Percentiles rank a stretch among this genome's conserved stretches.
phyloP scores from a whole-genome alignment of 768 basidiomycete species.

The Termitomyces sp. region DNA sequence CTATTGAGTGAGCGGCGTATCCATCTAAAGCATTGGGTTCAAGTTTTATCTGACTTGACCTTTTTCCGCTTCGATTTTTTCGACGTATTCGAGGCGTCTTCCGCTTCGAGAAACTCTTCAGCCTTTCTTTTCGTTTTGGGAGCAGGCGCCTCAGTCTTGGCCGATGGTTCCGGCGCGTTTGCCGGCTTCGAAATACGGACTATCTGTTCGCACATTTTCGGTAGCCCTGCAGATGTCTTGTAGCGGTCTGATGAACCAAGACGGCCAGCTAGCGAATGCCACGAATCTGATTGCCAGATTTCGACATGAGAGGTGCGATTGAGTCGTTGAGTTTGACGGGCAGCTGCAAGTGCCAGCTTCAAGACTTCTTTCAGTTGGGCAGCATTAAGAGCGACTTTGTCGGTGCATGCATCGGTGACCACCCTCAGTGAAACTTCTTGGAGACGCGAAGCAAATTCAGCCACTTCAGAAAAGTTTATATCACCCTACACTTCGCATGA shows the following conservation, averaged over 20 bases:
- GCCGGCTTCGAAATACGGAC: slow-evolving; percentile 17
- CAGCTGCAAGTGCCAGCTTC: slow-evolving; percentile 58
- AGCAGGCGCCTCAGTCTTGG: slow-evolving; percentile 10
- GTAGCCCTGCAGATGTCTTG: slow-evolving; percentile 55
- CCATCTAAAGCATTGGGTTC: neutral
- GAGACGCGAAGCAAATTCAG: slow-evolving; percentile 45
- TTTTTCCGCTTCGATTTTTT: slow-evolving; percentile 39
- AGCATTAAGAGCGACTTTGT: slow-evolving; percentile 41
- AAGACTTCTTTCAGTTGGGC: slow-evolving; percentile 75
- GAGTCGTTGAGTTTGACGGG: slow-evolving; percentile 59
- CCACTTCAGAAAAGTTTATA: slow-evolving; percentile 32
- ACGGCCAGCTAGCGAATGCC: slow-evolving; percentile 42
- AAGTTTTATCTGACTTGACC: slow-evolving; percentile 31
- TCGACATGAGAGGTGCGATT: slow-evolving; percentile 20
- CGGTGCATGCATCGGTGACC: slow-evolving; percentile 42
- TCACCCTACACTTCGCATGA: slow-evolving; percentile 10
- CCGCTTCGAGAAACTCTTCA: slow-evolving; percentile 19
- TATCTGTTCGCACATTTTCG: slow-evolving; percentile 63
- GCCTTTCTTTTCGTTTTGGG: slow-evolving; percentile 33
- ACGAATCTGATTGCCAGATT: slow-evolving; percentile 57
- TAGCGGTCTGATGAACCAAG: slow-evolving; percentile 53
- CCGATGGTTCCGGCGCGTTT: slow-evolving; percentile 10
- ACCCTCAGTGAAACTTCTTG: slow-evolving; percentile 43
- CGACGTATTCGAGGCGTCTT: slow-evolving; percentile 9
- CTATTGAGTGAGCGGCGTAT: neutral